Base-by-base conservation (phyloP, 805 yeast species). In the Starmerella vaccinii region DNA sequence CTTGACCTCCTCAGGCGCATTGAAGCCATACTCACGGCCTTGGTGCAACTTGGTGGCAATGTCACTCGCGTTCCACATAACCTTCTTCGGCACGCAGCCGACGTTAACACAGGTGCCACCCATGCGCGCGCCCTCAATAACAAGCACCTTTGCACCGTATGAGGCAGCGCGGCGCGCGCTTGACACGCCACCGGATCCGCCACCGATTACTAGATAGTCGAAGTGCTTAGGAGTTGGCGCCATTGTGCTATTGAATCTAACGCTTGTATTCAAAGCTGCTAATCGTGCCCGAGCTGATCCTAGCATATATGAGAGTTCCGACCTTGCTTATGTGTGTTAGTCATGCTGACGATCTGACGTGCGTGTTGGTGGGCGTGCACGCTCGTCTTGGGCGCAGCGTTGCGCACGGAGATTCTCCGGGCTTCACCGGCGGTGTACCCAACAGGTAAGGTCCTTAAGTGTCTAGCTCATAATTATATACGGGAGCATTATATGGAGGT, bases 161-260 rank as follows among this genome's bases (percentile, higher is more conserved):
- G 63, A 57, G 33, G 97, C 96, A 12, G 98, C 97, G 61, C 97
- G 80, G 68, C 99, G 81, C 15, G 97, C 94, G 19, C 94, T 81
- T n/a, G 98, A 96, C 41, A 92, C 97, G 59, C 99, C 99, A 43
- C 97, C 99, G 33, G 96, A 87, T 13, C 99, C 99, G 52, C 98
- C 99, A 47, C 99, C 99, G 58, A 92, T 92, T 52, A 92, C 98
- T 47, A 92, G 72, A 65, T 85, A 90, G 63, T 92, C 88, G 74
- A 80, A 92, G 65, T 86, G 90, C 50, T 61, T 72, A 41, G 72
- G 60, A 27, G 45, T 27, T 26, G 82, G 80, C 37, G 85, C 78
- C 87, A 82, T 81, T 6, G 60, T 62, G 46, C 41, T 48, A 21
- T 41, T 27, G 34, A 26, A 27, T 27, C 45, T 22, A 16, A 41